Percentiles rank a stretch among this genome's conserved stretches.
phyloP scores from a whole-genome alignment of 1,284 basidiomycete genomes.

The Leccinum angustisporum region DNA sequence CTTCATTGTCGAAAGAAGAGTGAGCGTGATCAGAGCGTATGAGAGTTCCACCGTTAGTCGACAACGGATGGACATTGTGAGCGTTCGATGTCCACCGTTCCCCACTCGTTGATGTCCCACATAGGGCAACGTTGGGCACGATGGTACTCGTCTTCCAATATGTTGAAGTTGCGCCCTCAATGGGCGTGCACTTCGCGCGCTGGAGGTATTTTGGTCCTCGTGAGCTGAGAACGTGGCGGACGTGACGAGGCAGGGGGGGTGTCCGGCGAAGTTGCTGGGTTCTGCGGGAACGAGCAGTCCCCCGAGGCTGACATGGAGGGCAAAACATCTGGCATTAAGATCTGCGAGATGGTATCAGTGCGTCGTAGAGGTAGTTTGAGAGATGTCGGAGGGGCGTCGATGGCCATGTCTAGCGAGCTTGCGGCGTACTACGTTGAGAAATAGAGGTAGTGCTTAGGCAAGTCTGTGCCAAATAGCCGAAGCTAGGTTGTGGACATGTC shows the following conservation, averaged over 20 bases:
- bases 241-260: constrained; percentile 27
- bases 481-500: no score
- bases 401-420: no score
- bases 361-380: no score
- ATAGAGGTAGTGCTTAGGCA: no score
- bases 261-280: constrained; percentile 1
- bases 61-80: constrained; percentile 89
- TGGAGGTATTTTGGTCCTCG: constrained; percentile 84
- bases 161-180: constrained; percentile 82
- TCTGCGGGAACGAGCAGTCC: constrained; percentile 24
- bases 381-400: no score
- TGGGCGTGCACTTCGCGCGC: constrained; percentile 75
- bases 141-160: constrained; percentile 65
- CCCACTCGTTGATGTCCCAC: constrained; percentile 78
- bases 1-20: constrained; percentile 80
- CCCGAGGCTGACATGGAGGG: constrained; percentile 23
- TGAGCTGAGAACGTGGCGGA: constrained; percentile 42
- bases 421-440: no score
- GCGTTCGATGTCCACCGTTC: constrained; percentile 84
- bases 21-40: constrained; percentile 88
- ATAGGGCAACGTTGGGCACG: constrained; percentile 54
- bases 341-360: no score
- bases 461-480: no score
- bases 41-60: constrained; percentile 82
- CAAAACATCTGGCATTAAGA: background rate